Conservation (phyloP, 805 yeast species). For the Candida sonorensis region DNA sequence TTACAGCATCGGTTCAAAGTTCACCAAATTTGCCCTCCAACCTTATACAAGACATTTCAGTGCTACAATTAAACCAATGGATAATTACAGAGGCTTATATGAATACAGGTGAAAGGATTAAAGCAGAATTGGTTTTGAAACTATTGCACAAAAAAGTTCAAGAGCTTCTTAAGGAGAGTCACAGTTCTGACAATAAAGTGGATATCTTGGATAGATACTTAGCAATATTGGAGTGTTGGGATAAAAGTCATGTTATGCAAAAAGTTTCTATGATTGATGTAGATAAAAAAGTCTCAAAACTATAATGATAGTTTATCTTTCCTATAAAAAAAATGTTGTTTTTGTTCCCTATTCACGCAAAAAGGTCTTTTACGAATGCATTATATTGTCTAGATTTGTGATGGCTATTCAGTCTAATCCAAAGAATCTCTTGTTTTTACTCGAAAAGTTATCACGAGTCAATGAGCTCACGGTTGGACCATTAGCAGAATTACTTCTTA, state of each 20-base stretch:
- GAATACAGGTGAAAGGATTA: conserved; percentile 46
- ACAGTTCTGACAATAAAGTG: no score
- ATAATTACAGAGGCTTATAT: conserved; percentile 49
- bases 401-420: conserved; percentile 16
- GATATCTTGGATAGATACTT: no score
- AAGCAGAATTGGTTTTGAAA: conserved; percentile 41
- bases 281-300: no score
- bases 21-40: no score
- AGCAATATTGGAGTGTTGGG: no score
- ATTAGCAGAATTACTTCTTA: conserved; percentile 6
- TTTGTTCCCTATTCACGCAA: no score
- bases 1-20: no score
- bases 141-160: conserved; percentile 32
- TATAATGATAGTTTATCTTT: no score
- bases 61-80: conserved; percentile 46
- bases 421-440: conserved; percentile 21
- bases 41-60: neutral
- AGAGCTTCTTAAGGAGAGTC: neutral
- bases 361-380: no score
- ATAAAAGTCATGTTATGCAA: no score
- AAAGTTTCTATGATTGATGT: no score
- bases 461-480: conserved; percentile 24
- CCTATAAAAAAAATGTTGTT: no score
- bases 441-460: conserved; percentile 21
- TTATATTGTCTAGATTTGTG: neutral